These are phyloP conservation scores for Sarocladium strictum DNA, from an alignment of 2,329 filamentous ascomycete species.

Conservation along the genomic window DNA sequence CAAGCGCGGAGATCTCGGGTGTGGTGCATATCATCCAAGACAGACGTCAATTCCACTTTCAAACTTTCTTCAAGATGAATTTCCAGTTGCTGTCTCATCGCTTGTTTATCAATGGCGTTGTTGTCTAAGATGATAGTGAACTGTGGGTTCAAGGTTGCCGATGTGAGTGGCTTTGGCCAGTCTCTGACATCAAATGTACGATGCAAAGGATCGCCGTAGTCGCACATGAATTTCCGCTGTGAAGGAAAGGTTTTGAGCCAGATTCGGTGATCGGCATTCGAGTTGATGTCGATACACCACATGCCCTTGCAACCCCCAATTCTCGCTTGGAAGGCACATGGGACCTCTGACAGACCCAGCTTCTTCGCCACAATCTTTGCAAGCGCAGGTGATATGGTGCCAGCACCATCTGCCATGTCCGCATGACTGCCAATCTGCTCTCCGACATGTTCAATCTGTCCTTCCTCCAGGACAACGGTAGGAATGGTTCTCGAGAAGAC, in stretches of 20 bases:
- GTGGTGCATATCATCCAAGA: constrained; percentile 44
- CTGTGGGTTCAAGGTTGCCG: constrained; percentile 58
- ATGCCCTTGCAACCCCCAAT: constrained; percentile 71
- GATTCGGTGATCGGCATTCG: constrained; percentile 34
- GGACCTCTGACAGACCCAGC: constrained; percentile 47
- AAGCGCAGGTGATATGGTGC: constrained; percentile 55
- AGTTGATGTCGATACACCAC: constrained; percentile 57
- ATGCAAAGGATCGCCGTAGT: constrained; percentile 40
- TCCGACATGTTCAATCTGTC: constrained; percentile 37
- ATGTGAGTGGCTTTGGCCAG: constrained; percentile 22
- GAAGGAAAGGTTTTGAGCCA: constrained; percentile 65
- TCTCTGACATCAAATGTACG: constrained; percentile 61
- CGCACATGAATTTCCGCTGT: constrained; percentile 61
- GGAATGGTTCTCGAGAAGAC: constrained; percentile 46
- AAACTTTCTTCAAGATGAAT: constrained; percentile 45
- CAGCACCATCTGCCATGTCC: constrained; percentile 64
- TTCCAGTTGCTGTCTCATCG: constrained; percentile 43
- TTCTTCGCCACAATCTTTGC: constrained; percentile 43
- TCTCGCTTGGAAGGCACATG: constrained; percentile 62
- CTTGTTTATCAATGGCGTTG: constrained; percentile 17
- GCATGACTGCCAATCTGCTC: constrained; percentile 24
- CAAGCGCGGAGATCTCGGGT: constrained; percentile 47
- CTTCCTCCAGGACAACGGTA: constrained; percentile 36
- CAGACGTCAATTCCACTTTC: constrained; percentile 42
- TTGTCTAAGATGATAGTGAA: constrained; percentile 62